These are phyloP conservation scores for Fragilaria radians DNA, from an alignment of 108 stramenopile species.

Conservation along the genomic window DNA sequence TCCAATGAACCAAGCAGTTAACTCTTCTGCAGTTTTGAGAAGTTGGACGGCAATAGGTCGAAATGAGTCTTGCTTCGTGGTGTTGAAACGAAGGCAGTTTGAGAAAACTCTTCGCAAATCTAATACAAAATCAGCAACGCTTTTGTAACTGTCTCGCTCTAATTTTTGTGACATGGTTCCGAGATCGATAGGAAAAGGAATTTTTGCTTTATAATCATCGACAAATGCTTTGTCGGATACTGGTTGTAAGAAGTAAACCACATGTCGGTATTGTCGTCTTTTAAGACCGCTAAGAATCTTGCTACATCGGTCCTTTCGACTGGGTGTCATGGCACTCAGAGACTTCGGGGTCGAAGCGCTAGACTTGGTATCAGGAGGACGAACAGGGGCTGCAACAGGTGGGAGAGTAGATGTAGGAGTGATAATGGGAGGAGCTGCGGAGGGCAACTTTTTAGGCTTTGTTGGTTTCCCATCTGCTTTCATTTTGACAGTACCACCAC, in stretches of 20 bases:
- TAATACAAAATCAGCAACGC: slow-evolving; percentile 52
- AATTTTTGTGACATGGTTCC: slow-evolving; percentile 63
- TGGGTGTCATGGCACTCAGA: slow-evolving; percentile 32
- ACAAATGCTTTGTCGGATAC: slow-evolving; percentile 64
- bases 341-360: not conserved
- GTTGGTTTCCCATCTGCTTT: not conserved
- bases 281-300: slow-evolving; percentile 63
- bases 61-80: slow-evolving; percentile 46
- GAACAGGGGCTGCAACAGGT: not conserved
- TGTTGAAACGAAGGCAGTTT: slow-evolving; percentile 83
- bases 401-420: slow-evolving; percentile 3
- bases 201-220: slow-evolving; percentile 71
- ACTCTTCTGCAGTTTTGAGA: slow-evolving; percentile 44
- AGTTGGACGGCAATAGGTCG: slow-evolving; percentile 57
- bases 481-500: not conserved
- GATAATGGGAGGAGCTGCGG: slow-evolving; percentile 4
- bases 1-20: slow-evolving; percentile 56
- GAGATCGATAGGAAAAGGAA: slow-evolving; percentile 70
- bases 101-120: slow-evolving; percentile 71
- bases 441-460: slow-evolving; percentile 10
- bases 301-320: slow-evolving; percentile 48
- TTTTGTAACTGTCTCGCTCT: slow-evolving; percentile 57
- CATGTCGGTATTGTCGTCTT: slow-evolving; percentile 40
- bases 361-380: slow-evolving; percentile 3
- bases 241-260: slow-evolving; percentile 61